phyloP scores from a whole-genome alignment of 148 eudicot genomes.

The Arctostaphylos glauca region DNA sequence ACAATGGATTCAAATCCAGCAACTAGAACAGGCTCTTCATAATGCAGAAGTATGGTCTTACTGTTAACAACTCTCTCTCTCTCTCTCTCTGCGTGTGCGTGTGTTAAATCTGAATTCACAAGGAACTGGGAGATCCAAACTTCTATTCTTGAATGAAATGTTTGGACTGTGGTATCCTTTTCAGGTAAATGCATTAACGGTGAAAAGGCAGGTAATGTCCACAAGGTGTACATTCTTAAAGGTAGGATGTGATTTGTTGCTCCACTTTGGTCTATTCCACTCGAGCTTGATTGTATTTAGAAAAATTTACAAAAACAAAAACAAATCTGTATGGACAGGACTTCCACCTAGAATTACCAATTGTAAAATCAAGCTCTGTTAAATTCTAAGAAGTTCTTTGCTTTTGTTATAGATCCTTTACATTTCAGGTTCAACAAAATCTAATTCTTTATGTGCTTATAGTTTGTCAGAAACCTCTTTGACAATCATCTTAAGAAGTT shows the following conservation, averaged over 20 bases:
- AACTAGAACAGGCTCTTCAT: constrained; percentile 87
- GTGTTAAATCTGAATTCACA: background rate
- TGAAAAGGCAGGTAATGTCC: constrained; percentile 38
- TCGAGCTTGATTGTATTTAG: background rate
- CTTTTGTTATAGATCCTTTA: background rate
- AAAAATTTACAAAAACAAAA: background rate
- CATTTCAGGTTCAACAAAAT: constrained; percentile 7
- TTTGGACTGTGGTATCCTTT: constrained; percentile 8
- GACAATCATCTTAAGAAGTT: constrained; percentile 20
- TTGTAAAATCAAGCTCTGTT: background rate
- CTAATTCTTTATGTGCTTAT: constrained; percentile 12
- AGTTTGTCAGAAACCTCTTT: constrained; percentile 45
- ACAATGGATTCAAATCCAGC: constrained; percentile 90
- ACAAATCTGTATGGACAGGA: background rate
- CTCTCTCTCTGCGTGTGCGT: background rate
- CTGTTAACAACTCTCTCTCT: background rate
- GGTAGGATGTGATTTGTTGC: constrained; percentile 32
- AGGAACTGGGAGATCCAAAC: background rate
- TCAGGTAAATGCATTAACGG: constrained; percentile 55
- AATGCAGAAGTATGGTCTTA: constrained; percentile 55
- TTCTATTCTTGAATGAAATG: constrained; percentile 4
- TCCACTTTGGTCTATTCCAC: background rate
- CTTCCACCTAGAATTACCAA: background rate
- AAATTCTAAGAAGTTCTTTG: background rate
- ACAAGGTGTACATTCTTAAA: constrained; percentile 55